Base-by-base conservation (phyloP, 495 filamentous ascomycete genomes). In the Neurospora sp. region DNA sequence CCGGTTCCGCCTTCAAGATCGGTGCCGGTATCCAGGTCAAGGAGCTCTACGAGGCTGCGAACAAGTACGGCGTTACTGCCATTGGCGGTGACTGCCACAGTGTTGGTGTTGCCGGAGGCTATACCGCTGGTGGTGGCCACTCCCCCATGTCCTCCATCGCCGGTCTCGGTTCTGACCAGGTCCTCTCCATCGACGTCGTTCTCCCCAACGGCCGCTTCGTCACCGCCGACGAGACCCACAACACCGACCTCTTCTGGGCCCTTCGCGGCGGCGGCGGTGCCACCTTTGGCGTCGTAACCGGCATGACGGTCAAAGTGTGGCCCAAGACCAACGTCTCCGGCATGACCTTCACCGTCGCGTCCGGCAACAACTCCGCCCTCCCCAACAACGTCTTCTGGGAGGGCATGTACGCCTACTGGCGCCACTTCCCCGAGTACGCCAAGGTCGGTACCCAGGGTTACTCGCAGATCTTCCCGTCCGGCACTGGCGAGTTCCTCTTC, bases 11-110 rank as follows among this genome's bases (percentile, higher is more conserved):
- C 18, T 80, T 89, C 69, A 88, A 87, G 74, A 78, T 89, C 71
- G 88, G 88, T 5, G 82, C 88, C n/a, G 89, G 88, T 59, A 83
- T 89, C 8, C 81, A 88, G 71, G 89, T 82, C 0, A 72, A 76
- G 35, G 86, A 89, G 69, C 77, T 89, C 10, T 88, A 90, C 68
- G 72, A 81, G 27, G 78, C 80, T 9, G 87, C 85, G 16, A 72
- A 85, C 40, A 77, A 82, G 39, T 71, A 83, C 35, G 84, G 84
- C n/a, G 80, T 87, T 41, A 85, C 83, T 8, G 82, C 84, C 16
- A 84, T 90, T 9, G 88, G 86, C 18, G 85, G 84, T 3, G 83
- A 85, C 53, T 84, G 82, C 35, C 72, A 77, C 31, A 78, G 78
- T 46, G 82, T 82, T 8, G 80, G 79, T 40, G 71, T 77, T 1